Conservation (phyloP, 176 grass and related monocot species). For the Areca catechu region DNA sequence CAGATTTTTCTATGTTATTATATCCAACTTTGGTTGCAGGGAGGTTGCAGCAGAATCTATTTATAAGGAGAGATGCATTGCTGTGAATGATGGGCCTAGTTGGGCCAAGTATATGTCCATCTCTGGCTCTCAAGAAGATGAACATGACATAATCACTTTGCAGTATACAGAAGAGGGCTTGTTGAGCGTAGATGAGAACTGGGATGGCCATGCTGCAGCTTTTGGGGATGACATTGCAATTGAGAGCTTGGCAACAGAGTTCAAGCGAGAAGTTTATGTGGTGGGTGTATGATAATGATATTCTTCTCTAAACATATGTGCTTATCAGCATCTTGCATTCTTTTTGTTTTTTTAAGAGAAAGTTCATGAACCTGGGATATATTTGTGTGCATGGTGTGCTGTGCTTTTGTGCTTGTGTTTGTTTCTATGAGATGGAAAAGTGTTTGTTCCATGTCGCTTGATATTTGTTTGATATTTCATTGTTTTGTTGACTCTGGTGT, state of each 20-base stretch:
- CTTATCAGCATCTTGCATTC: too few relatives aligned
- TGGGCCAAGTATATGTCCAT: slow-evolving; percentile 97
- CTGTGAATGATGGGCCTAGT: slow-evolving; percentile 54
- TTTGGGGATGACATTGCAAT: slow-evolving; percentile 97
- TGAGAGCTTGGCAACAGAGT: slow-evolving; percentile 88
- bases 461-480: too few relatives aligned
- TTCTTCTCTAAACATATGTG: neutral
- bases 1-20: too few relatives aligned
- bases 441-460: too few relatives aligned
- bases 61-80: slow-evolving; percentile 73
- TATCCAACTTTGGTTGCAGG: slow-evolving; percentile 16
- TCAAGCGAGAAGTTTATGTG: slow-evolving; percentile 89
- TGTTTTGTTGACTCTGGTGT: too few relatives aligned
- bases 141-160: slow-evolving; percentile 85
- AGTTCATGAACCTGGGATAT: too few relatives aligned
- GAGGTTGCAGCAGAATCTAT: slow-evolving; percentile 80
- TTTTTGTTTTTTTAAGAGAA: too few relatives aligned
- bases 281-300: slow-evolving; percentile 27
- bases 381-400: too few relatives aligned
- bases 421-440: too few relatives aligned
- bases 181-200: slow-evolving; percentile 74
- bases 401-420: too few relatives aligned
- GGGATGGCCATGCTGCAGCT: slow-evolving; percentile 68
- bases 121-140: slow-evolving; percentile 72
- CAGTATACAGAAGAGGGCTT: slow-evolving; percentile 96